Evolutionary conservation across 208 protist genomes (phyloP).

Genomic region (Wallacemonas sp.): DNA sequence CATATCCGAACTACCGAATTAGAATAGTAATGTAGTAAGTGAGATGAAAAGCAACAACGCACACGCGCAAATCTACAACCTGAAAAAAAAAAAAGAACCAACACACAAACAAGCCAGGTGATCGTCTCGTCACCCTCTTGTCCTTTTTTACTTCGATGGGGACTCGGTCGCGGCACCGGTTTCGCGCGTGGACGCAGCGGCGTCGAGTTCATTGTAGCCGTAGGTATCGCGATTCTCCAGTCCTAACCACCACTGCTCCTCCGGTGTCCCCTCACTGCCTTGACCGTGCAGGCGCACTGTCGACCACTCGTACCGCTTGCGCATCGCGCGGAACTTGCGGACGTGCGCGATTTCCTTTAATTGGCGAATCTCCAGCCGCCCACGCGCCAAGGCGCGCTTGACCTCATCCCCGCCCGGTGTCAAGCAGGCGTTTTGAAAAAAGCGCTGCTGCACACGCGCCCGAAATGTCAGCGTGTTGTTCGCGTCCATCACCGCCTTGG

Average conservation of each 20-base stretch:
- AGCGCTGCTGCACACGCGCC: constrained; percentile 55
- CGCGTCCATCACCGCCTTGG: constrained; percentile 5
- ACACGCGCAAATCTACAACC: too few species aligned
- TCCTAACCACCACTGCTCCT: constrained; percentile 37
- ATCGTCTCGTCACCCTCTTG: too few species aligned
- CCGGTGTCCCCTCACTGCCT: constrained; percentile 21
- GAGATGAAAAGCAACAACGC: too few species aligned
- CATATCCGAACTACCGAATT: too few species aligned
- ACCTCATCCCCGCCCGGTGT: constrained; percentile 42
- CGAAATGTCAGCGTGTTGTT: constrained; percentile 35
- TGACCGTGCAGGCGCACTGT: constrained; percentile 32
- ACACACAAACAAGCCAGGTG: too few species aligned
- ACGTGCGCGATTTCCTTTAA: constrained; percentile 56
- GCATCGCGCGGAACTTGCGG: constrained; percentile 66
- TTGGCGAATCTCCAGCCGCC: constrained; percentile 51
- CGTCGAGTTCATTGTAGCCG: constrained; percentile 30
- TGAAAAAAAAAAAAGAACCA: too few species aligned
- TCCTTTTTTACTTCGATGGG: too few species aligned
- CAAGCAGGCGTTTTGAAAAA: constrained; percentile 42
- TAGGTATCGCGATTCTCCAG: constrained; percentile 58
- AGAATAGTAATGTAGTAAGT: too few species aligned
- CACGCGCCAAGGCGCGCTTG: constrained; percentile 60
- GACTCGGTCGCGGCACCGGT: too few species aligned
- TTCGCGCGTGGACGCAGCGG: constrained; percentile 14
- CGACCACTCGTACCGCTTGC: constrained; percentile 69